Conservation (phyloP, 75 land plant species). For the Adiantum capillusveneris region DNA sequence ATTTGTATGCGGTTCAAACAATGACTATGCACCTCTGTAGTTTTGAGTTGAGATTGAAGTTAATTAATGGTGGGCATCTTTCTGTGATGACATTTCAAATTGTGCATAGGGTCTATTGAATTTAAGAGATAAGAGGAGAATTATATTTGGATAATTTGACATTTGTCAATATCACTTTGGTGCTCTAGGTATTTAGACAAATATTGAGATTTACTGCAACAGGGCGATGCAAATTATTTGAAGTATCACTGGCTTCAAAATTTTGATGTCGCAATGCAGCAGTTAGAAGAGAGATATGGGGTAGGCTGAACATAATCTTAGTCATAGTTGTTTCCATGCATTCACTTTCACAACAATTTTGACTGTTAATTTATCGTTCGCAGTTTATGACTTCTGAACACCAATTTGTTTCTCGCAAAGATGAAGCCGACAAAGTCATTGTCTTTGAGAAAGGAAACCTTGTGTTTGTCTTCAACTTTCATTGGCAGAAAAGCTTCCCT, state of each 20-base stretch:
- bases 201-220: too few species aligned
- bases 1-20: too few species aligned
- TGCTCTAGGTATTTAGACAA: too few species aligned
- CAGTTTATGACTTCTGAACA: slow-evolving; percentile 92
- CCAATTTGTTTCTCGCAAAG: slow-evolving; percentile 71
- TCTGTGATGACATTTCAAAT: too few species aligned
- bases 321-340: too few species aligned
- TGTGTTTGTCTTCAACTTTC: slow-evolving; percentile 91
- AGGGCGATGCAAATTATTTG: slow-evolving; percentile 86
- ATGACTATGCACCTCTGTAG: too few species aligned
- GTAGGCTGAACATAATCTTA: slow-evolving; percentile 21
- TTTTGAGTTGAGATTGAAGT: too few species aligned
- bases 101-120: too few species aligned
- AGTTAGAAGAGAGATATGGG: slow-evolving; percentile 59
- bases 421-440: slow-evolving; percentile 72
- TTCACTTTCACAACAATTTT: not conserved
- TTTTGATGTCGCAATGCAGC: slow-evolving; percentile 85
- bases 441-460: slow-evolving; percentile 72
- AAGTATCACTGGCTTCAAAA: slow-evolving; percentile 78
- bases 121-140: too few species aligned
- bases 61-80: too few species aligned
- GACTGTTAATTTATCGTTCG: not conserved
- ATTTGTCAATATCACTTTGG: too few species aligned
- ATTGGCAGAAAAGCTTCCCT: slow-evolving; percentile 73
- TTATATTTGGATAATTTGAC: too few species aligned